Evolutionary conservation across 495 filamentous ascomycete genomes (phyloP).

Genomic region (Penicillium goetzii): DNA sequence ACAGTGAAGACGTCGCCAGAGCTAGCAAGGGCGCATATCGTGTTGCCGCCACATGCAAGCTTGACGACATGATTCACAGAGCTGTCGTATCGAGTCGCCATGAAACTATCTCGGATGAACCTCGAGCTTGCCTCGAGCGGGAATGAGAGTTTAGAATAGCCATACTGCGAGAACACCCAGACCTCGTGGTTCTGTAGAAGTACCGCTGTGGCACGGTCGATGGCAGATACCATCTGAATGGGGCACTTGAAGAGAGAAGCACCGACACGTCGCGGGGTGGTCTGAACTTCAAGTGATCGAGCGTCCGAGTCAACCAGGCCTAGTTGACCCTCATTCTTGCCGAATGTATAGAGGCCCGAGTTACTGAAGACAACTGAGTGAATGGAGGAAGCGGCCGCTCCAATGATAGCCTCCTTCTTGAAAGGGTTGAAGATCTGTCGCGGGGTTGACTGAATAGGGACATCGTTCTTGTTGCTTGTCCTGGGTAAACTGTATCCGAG

Average conservation of each 20-base stretch:
- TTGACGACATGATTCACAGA: conserved; percentile 68
- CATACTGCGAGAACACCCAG: conserved; percentile 91
- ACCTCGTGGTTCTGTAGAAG: conserved; percentile 86
- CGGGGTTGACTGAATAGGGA: conserved; percentile 77
- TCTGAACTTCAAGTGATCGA: conserved; percentile 80
- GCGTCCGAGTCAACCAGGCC: conserved; percentile 95
- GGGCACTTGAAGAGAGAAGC: conserved; percentile 79
- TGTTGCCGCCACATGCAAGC: conserved; percentile 83
- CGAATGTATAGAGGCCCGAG: conserved; percentile 86
- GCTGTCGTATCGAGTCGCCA: conserved; percentile 68
- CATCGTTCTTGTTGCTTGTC: conserved; percentile 62
- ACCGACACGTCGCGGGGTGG: conserved; percentile 81
- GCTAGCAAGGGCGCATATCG: conserved; percentile 81
- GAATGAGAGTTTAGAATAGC: conserved; percentile 83
- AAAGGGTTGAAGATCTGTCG: conserved; percentile 89
- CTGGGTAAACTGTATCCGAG: conserved; percentile 75
- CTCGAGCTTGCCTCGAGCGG: conserved; percentile 72
- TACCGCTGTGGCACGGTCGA: conserved; percentile 85
- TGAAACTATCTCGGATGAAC: conserved; percentile 67
- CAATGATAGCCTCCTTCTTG: conserved; percentile 81
- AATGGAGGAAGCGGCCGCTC: conserved; percentile 85
- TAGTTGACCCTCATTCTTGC: conserved; percentile 93
- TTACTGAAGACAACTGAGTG: conserved; percentile 89
- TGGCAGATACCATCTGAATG: conserved; percentile 81
- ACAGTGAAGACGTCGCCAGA: conserved; percentile 87